A percentile compares a stretch with the other conserved stretches of the same genome.
These are phyloP conservation scores for Bipolaris cookei DNA, from an alignment of 2,329 filamentous ascomycete genomes.

Conservation along the genomic window DNA sequence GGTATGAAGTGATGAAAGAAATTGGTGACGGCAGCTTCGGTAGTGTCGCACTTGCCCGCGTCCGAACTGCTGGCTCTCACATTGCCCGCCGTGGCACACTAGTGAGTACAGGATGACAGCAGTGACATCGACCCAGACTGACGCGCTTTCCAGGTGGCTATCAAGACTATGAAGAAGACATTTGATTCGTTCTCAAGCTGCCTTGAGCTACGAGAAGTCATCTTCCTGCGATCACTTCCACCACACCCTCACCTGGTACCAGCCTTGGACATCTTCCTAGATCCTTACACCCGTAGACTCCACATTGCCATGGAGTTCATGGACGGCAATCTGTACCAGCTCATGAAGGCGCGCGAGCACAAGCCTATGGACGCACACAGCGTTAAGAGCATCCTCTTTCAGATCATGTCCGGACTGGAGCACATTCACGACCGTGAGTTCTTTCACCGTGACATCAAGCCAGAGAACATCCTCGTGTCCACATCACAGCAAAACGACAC, in stretches of 20 bases:
- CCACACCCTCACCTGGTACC: constrained; percentile 92
- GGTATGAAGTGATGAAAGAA: constrained; percentile 96
- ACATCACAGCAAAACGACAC: constrained; percentile 84
- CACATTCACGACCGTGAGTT: constrained; percentile 97
- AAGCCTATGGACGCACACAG: constrained; percentile 88
- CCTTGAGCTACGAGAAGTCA: constrained; percentile 92
- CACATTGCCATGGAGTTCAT: constrained; percentile 99
- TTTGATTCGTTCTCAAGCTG: constrained; percentile 93
- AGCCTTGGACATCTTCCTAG: constrained; percentile 96
- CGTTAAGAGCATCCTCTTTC: constrained; percentile 97
- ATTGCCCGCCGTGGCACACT: constrained; percentile 89
- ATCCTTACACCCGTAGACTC: constrained; percentile 92
- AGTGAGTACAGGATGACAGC: constrained; percentile 63
- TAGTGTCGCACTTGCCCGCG: constrained; percentile 89
- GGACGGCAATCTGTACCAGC: constrained; percentile 97
- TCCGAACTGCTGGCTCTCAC: constrained; percentile 86
- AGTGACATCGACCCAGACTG: constrained; percentile 22
- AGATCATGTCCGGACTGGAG: constrained; percentile 94
- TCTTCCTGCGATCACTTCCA: constrained; percentile 90
- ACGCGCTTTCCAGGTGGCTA: constrained; percentile 73
- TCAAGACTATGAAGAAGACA: constrained; percentile 99
- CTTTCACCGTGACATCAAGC: constrained; percentile 99
- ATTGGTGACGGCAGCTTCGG: constrained; percentile 99
- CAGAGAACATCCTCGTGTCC: constrained; percentile 97
- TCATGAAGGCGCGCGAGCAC: constrained; percentile 98